Conservation (phyloP, 257 asterid species). For the Penstemon eatonii region DNA sequence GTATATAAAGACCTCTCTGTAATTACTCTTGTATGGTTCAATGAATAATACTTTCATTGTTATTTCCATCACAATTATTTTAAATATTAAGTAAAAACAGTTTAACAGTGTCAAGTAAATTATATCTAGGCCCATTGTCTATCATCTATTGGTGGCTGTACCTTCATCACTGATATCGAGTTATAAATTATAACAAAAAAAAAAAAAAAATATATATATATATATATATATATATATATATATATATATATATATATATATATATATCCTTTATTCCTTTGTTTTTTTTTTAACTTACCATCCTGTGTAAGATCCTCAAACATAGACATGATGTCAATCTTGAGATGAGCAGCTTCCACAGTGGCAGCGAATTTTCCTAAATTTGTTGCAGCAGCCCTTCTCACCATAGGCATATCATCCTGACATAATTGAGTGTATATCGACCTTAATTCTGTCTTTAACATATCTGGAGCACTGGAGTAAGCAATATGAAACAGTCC, state of each 20-base stretch:
- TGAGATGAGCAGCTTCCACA: constrained; percentile 48
- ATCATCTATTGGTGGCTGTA: neutral
- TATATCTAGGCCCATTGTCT: neutral
- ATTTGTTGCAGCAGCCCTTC: constrained; percentile 89
- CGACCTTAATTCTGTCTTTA: constrained; percentile 81
- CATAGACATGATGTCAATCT: constrained; percentile 57
- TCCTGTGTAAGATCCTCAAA: constrained; percentile 75
- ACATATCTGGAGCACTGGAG: constrained; percentile 70
- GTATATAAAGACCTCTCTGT: too few relatives aligned
- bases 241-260: too few relatives aligned
- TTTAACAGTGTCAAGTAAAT: neutral
- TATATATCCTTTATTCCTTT: constrained; percentile 29
- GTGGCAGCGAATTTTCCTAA: constrained; percentile 56
- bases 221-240: too few relatives aligned
- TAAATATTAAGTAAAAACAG: neutral
- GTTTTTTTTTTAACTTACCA: constrained; percentile 37
- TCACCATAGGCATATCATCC: constrained; percentile 97
- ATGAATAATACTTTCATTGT: too few relatives aligned
- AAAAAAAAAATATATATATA: too few relatives aligned
- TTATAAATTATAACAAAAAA: constrained; percentile 46
- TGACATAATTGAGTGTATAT: constrained; percentile 80
- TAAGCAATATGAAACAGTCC: constrained; percentile 92
- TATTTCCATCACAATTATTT: too few relatives aligned
- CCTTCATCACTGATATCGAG: neutral
- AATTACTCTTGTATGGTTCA: too few relatives aligned